Evolutionary conservation across 1,139 yeast genomes (phyloP).

Genomic region (Geotrichum fermentans): DNA sequence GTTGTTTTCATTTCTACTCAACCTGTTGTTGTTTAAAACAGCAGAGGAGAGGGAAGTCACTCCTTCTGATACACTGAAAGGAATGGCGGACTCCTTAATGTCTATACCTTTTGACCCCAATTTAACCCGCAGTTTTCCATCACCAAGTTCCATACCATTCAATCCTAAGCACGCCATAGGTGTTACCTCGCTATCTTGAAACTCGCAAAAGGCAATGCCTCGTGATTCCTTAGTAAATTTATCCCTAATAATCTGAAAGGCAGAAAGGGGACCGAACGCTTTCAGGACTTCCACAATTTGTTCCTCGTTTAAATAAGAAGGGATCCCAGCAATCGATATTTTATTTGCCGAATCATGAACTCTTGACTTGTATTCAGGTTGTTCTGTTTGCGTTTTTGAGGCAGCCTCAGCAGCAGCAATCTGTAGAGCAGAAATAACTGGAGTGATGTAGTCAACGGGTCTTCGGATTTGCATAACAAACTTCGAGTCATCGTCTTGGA

Average conservation of each 20-base stretch:
- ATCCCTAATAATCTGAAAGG: constrained; percentile 38
- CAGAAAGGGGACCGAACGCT: constrained; percentile 40
- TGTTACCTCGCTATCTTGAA: constrained; percentile 29
- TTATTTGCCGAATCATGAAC: constrained; percentile 3
- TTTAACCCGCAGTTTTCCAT: constrained; percentile 35
- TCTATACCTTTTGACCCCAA: constrained; percentile 36
- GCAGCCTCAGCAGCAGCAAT: constrained; percentile 8
- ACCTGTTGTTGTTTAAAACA: constrained; percentile 15
- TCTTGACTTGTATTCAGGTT: constrained; percentile 2
- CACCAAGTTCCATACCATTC: constrained; percentile 35
- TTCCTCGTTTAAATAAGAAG: constrained; percentile 39
- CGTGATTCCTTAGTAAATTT: constrained; percentile 36
- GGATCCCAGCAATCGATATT: constrained; percentile 39
- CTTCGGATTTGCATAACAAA: constrained; percentile 42
- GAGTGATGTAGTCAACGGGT: constrained; percentile 60
- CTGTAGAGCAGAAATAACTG: constrained; percentile 22
- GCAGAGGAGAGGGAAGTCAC: constrained; percentile 24
- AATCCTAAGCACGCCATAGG: constrained; percentile 34
- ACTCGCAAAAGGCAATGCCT: constrained; percentile 47
- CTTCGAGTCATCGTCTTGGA: constrained; percentile 29
- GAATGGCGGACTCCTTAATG: constrained; percentile 29
- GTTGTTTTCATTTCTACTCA: constrained; percentile 3
- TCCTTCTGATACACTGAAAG: constrained; percentile 28
- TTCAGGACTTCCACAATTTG: constrained; percentile 39
- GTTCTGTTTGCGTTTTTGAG: neutral